Evolutionary conservation across 305 asterid genomes (phyloP), one percentile per base, ranked within the genome.

Genomic region (Petunia hybrid): DNA sequence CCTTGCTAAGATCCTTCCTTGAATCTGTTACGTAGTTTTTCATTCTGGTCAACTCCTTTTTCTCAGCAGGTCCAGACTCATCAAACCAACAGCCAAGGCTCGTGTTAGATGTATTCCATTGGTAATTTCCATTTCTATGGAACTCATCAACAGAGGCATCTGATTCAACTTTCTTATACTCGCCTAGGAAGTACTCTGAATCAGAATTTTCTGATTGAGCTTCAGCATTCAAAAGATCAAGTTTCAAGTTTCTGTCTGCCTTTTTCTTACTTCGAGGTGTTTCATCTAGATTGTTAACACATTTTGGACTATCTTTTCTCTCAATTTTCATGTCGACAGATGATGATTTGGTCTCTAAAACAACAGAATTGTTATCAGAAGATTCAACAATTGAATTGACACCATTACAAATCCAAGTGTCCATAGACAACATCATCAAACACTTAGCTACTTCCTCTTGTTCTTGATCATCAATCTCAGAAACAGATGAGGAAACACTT

Each of bases 401-500:
- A 87, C 89, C 80, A 71, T 56, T 38, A 63, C 71, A 70, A 16
- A 55, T 84, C 73, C 90, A 83, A 55, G 81, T 81, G 82, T 92
- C 95, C 87, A 88, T 87, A 1, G 97, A 92, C 86, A 92, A 79
- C 92, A 92, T 48, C 92, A 92, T 90, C 82, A 92, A 83, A 82
- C 94, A 86, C 84, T 87, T 82, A 12, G 97, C 97, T 51, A 91
- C 88, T 63, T 90, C 95, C 78, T 92, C 94, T 80, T 88, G 87
- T 61, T 91, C 95, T 9, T 87, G 88, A 36, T 86, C 92, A 83
- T 89, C 91, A 42, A 91, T 79, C 85, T 88, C 93, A 53, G 92
- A 92, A 35, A 85, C 87, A 62, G 92, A 86, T 3, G 93, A 87
- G 6, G 92, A 87, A 75, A 84, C 86, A 84, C 83, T 84, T 55